Evolutionary conservation across 495 filamentous ascomycete genomes (phyloP).

Genomic region (Terfezia boudieri): DNA sequence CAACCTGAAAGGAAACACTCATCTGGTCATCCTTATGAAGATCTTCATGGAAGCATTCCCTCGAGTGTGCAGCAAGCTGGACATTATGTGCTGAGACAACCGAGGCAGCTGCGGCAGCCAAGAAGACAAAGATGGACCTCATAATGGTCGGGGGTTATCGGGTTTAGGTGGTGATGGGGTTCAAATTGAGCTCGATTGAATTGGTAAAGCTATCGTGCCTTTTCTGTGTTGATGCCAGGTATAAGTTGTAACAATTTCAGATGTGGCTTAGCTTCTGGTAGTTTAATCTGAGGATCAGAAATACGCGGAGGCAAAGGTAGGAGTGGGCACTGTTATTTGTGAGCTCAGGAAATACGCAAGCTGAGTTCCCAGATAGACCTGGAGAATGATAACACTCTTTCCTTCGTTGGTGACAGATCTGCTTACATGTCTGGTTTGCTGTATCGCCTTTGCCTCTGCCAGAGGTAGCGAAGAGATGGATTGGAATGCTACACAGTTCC

Average conservation of each 20-base stretch:
- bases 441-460: background rate
- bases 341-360: no score
- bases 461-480: background rate
- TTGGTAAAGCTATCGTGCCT: background rate
- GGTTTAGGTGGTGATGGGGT: constrained; percentile 26
- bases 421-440: background rate
- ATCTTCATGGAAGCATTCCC: constrained; percentile 92
- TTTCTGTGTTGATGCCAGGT: background rate
- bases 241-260: background rate
- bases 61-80: constrained; percentile 67
- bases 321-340: no score
- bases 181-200: background rate
- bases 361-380: no score
- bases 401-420: no score
- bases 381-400: no score
- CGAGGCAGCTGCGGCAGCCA: constrained; percentile 28
- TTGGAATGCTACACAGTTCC: background rate
- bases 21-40: constrained; percentile 89
- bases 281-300: background rate
- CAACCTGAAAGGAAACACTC: constrained; percentile 97
- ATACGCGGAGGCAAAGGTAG: no score
- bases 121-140: constrained; percentile 29
- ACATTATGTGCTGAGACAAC: constrained; percentile 62
- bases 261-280: background rate
- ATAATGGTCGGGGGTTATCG: background rate